Base-by-base conservation (phyloP, 2,329 filamentous ascomycete genomes). In the Lanzia echinophila region DNA sequence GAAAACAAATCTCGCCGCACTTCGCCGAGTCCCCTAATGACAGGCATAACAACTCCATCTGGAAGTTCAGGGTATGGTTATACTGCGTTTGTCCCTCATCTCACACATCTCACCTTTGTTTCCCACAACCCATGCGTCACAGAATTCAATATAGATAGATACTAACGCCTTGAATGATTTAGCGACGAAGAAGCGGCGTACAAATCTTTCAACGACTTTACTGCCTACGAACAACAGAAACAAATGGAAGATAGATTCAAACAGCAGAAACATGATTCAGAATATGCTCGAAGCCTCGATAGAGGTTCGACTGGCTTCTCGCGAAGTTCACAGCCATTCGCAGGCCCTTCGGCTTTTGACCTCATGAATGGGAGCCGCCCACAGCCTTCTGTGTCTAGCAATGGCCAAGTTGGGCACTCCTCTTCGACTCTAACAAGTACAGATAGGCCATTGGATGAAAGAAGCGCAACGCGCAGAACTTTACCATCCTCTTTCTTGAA, bases 161-260 rank as follows among this genome's bases (percentile, higher is more conserved):
- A 38, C 57, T 60, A 50, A 60, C 20, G 19, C 3, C 1, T 51
- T 38, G 24, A 38, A 28, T 28, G 19, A 12, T 50, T 43, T 56
- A 66, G 64, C 32, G 64, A 67, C 36, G 64, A 65, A 7, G 57
- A 62, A 13, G 17, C 20, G 15, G 13, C 20, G 19, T 57, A 62
- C 42, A 53, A 8, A 4, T 28, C 8, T 28, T 8, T 8, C 19
- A 38, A 33, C 8, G 33, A 54, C 22, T 53, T 54, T 15, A 54
- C 54, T 36, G 8, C 24, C 24, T 28, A 28, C 8, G 44, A 56
- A 12, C 47, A 56, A 44, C 62, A 65, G 31, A 59, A 62, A 68
- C 71, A 50, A 62, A 71, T 33, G 60, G 74, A 71, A 49, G 71
- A 73, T 24, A 67, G 68, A 50, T 69, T 68, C 38, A 61, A 67